These are phyloP conservation scores for Penicillium coffeae DNA, from an alignment of 495 filamentous ascomycete species.

Conservation along the genomic window DNA sequence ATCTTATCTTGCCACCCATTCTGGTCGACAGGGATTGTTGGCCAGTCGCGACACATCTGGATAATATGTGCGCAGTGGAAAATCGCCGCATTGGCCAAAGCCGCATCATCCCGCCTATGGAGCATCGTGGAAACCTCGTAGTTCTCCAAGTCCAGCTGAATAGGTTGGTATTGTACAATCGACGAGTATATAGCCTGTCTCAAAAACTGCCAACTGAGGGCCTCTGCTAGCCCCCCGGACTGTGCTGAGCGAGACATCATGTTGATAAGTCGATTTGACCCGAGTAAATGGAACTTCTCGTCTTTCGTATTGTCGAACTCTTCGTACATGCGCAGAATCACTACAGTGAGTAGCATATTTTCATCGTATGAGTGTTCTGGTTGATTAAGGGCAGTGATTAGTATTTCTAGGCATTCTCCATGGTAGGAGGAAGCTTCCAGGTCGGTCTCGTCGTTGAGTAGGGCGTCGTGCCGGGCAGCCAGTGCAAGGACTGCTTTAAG, in stretches of 20 bases:
- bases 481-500: conserved; percentile 33
- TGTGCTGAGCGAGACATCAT: conserved; percentile 33
- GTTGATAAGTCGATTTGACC: conserved; percentile 36
- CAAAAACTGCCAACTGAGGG: conserved; percentile 40
- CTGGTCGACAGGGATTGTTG: conserved; percentile 17
- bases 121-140: conserved; percentile 35
- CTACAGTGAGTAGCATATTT: conserved; percentile 33
- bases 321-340: conserved; percentile 36
- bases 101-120: conserved; percentile 30
- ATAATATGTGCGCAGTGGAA: conserved; percentile 37
- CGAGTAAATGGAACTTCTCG: conserved; percentile 34
- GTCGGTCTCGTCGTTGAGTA: conserved; percentile 26
- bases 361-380: conserved; percentile 32
- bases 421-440: conserved; percentile 39
- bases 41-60: conserved; percentile 23
- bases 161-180: conserved; percentile 32
- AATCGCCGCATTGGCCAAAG: conserved; percentile 33
- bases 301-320: conserved; percentile 32
- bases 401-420: conserved; percentile 32
- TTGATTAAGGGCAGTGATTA: conserved; percentile 28
- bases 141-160: conserved; percentile 33
- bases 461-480: conserved; percentile 34
- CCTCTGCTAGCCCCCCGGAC: conserved; percentile 37
- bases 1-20: conserved; percentile 22
- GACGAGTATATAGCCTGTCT: conserved; percentile 42